Evolutionary conservation across 345 rosid genomes (phyloP).

Genomic region (Aquilaria yunnanensis): DNA sequence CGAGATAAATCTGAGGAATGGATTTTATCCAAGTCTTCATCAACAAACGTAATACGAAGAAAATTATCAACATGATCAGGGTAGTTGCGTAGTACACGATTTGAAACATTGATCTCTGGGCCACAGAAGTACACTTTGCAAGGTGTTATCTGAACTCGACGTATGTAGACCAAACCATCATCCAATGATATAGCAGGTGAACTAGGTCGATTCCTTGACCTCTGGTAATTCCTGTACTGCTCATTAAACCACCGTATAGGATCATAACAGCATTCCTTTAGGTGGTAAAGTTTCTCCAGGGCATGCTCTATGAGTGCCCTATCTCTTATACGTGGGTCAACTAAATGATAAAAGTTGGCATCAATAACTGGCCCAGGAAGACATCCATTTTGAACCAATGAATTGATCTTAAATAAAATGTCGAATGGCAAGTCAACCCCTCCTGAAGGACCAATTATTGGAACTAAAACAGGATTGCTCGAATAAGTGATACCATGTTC

Average conservation of each 20-base stretch:
- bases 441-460: conserved; percentile 39
- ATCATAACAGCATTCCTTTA: conserved; percentile 55
- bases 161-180: conserved; percentile 46
- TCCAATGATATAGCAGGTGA: conserved; percentile 29
- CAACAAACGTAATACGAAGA: conserved; percentile 59
- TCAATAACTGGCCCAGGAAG: conserved; percentile 43
- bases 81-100: conserved; percentile 45
- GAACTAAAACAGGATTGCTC: conserved; percentile 32
- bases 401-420: conserved; percentile 46
- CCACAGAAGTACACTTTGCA: conserved; percentile 52
- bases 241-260: conserved; percentile 47
- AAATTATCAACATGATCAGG: conserved; percentile 32
- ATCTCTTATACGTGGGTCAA: conserved; percentile 29
- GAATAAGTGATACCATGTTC: conserved; percentile 36
- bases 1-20: conserved; percentile 59
- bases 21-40: conserved; percentile 47
- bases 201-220: conserved; percentile 16
- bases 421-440: conserved; percentile 32
- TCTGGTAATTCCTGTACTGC: conserved; percentile 25
- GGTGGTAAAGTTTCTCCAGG: conserved; percentile 35
- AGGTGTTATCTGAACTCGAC: conserved; percentile 58
- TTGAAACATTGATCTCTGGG: conserved; percentile 58
- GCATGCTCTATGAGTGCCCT: conserved; percentile 32
- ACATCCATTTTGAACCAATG: conserved; percentile 53
- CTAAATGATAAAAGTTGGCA: conserved; percentile 29